Evolutionary conservation across 202 grass and related monocot genomes (phyloP).

Genomic region (Bolboschoenoplectus hybrid): DNA sequence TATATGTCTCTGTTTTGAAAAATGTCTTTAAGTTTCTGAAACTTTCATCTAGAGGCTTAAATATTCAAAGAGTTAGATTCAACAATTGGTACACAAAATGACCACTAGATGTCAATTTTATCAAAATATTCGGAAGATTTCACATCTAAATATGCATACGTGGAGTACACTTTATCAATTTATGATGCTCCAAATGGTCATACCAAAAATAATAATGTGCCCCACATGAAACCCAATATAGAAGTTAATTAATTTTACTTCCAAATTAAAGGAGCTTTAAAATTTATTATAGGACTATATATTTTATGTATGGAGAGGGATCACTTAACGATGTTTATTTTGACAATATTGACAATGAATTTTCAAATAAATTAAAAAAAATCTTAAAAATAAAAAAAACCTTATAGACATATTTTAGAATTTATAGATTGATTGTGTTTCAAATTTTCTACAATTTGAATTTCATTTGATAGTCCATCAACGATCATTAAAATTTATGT

Average conservation of each 20-base stretch:
- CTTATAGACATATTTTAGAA: too few relatives aligned
- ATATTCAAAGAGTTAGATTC: slow-evolving; percentile 31
- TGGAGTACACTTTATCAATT: slow-evolving; percentile 3
- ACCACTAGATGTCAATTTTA: neutral
- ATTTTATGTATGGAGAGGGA: neutral
- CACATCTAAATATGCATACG: neutral
- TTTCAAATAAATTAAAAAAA: too few relatives aligned
- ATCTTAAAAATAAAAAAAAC: too few relatives aligned
- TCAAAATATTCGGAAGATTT: neutral
- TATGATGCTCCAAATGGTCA: neutral
- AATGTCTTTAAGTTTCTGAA: slow-evolving; percentile 35
- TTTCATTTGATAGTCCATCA: too few relatives aligned
- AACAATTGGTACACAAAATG: slow-evolving; percentile 18
- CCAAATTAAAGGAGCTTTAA: neutral
- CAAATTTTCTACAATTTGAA: too few relatives aligned
- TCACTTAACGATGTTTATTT: too few relatives aligned
- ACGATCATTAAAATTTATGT: too few relatives aligned
- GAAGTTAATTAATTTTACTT: neutral
- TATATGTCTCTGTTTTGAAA: slow-evolving; percentile 29
- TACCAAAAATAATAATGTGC: slow-evolving; percentile 6
- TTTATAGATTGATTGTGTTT: too few relatives aligned
- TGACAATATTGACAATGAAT: too few relatives aligned
- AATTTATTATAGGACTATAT: neutral
- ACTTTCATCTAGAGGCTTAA: neutral
- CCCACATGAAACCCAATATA: neutral